Evolutionary conservation across 1,139 yeast genomes (phyloP).

Genomic region (Pneumocystis carinii): DNA sequence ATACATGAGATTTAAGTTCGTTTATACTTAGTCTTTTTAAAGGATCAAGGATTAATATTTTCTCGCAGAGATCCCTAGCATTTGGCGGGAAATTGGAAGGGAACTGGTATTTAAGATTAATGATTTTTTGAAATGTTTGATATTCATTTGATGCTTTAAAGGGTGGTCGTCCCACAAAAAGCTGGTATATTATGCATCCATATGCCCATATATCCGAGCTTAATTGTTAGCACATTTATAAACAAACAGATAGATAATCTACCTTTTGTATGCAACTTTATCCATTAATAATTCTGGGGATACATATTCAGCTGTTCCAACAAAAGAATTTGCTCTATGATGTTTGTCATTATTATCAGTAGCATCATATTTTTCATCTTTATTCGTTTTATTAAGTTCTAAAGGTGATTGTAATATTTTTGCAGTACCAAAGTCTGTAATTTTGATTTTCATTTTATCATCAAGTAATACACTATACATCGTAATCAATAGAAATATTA

Average conservation of each 20-base stretch:
- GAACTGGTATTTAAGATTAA: conserved; percentile 66
- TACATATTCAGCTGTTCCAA: conserved; percentile 78
- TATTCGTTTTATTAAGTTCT: conserved; percentile 27
- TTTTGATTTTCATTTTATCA: conserved; percentile 61
- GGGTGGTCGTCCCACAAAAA: conserved; percentile 91
- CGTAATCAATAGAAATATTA: neutral
- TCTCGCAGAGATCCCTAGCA: conserved; percentile 55
- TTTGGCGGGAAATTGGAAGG: conserved; percentile 65
- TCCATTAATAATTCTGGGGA: conserved; percentile 83
- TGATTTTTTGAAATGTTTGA: conserved; percentile 82
- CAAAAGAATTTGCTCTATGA: conserved; percentile 66
- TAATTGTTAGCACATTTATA: neutral
- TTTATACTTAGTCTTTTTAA: conserved; percentile 45
- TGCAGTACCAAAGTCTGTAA: conserved; percentile 98
- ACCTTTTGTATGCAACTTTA: conserved; percentile 60
- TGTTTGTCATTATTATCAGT: conserved; percentile 23
- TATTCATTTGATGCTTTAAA: conserved; percentile 94
- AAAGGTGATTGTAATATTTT: conserved; percentile 40
- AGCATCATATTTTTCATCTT: conserved; percentile 28
- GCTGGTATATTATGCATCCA: conserved; percentile 84
- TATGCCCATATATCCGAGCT: conserved; percentile 90
- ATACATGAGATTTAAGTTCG: conserved; percentile 57
- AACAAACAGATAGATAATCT: neutral
- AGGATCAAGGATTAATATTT: conserved; percentile 52
- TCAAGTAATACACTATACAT: conserved; percentile 40